Conservation (phyloP, 1,139 yeast genomes). For the Scheffersomyces quercinus region DNA sequence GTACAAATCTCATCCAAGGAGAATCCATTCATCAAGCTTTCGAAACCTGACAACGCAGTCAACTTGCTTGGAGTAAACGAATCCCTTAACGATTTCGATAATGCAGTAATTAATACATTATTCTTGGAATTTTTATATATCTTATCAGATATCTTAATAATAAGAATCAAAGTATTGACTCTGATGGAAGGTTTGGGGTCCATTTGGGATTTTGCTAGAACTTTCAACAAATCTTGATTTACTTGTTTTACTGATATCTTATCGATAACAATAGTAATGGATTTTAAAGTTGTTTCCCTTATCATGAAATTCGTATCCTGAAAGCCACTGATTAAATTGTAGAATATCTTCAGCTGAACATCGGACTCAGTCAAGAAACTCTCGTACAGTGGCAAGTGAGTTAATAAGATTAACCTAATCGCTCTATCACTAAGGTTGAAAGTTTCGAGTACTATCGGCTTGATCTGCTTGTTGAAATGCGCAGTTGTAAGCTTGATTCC, state of each 20-base stretch:
- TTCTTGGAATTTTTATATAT: conserved; percentile 62
- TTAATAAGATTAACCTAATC: conserved; percentile 67
- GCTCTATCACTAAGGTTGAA: conserved; percentile 75
- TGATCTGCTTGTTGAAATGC: conserved; percentile 47
- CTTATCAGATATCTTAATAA: conserved; percentile 67
- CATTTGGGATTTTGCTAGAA: conserved; percentile 83
- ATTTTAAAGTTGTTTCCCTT: conserved; percentile 77
- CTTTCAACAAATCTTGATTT: conserved; percentile 80
- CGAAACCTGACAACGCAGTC: conserved; percentile 78
- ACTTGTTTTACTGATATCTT: conserved; percentile 77
- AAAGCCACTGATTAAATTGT: conserved; percentile 71
- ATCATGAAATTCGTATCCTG: conserved; percentile 81
- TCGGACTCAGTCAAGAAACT: conserved; percentile 56
- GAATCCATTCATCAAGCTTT: conserved; percentile 63
- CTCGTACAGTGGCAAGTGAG: conserved; percentile 59
- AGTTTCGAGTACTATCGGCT: conserved; percentile 65
- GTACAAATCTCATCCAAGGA: conserved; percentile 76
- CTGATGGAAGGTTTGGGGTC: conserved; percentile 84
- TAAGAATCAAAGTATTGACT: conserved; percentile 77
- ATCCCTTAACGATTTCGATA: conserved; percentile 80
- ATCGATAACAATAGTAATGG: conserved; percentile 63
- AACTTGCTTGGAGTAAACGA: conserved; percentile 74
- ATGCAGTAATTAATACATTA: conserved; percentile 83
- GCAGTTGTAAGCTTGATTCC: conserved; percentile 39
- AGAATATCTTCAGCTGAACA: conserved; percentile 70